Base-by-base conservation (phyloP, 129 eudicot genomes). In the Tagetes patula region DNA sequence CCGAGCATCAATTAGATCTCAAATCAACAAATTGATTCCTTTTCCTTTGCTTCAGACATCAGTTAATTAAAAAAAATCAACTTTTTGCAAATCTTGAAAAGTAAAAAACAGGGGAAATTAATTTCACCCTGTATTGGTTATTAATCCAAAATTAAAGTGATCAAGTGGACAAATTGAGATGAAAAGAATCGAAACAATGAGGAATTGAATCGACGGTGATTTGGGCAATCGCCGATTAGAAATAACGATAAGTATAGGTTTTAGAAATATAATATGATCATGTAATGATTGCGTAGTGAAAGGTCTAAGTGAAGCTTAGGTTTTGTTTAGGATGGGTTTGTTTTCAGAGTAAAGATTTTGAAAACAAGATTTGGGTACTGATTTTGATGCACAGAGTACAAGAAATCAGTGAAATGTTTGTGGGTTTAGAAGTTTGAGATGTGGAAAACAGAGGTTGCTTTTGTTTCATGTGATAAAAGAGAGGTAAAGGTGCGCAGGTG, bases 231-330 rank as follows among this genome's bases (percentile, higher is more conserved):
- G 80, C 70, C 81, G 76, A 68, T 59, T 43, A 69, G 76, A 34
- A 34, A 46, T 66, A 54, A 30, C 7, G 59, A 76, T 75, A 52
- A 31, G 69, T 33, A 67, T 55, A 14, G 48, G 69, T 10, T 76
- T 67, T 54, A 58, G 27, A 72, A 71, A 50, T 69, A 71, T 77
- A 79, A 74, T 78, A 69, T 63, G 81, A 78, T 83, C 78, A 74
- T 79, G 77, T 70, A 69, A 79, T 74, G 80, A 83, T 83, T 74
- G 75, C 72, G 70, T 55, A 80, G 84, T 84, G 82, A 80, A 83
- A 86, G 84, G 75, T 68, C 50, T 55, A 68, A 68, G 65, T 43
- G 80, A 76, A 68, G 75, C 80, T 68, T 76, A 76, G 80, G 75
- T 68, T 76, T 58, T 27, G 67, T 56, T 76, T 76, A 33, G 69